phyloP scores from a whole-genome alignment of 345 rosid species.

The Euphorbia pulcherrima region DNA sequence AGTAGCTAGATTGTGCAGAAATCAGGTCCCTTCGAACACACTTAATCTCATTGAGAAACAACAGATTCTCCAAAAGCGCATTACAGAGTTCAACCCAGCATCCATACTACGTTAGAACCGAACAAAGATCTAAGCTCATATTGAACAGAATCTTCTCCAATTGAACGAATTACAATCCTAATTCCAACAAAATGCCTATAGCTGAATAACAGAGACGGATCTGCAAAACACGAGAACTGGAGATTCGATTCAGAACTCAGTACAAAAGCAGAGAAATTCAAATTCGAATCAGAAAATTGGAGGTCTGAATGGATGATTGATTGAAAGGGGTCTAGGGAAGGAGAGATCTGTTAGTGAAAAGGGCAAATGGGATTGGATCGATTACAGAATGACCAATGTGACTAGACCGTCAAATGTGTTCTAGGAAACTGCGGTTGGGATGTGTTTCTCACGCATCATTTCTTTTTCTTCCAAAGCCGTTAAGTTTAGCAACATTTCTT shows the following conservation, averaged over 20 bases:
- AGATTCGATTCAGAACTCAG: not conserved
- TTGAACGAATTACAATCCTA: not conserved
- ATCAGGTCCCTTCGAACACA: conserved; percentile 30
- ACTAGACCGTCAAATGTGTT: not conserved
- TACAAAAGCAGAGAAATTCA: not conserved
- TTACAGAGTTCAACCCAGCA: conserved; percentile 15
- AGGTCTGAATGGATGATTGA: not conserved
- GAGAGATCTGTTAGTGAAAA: too few relatives aligned
- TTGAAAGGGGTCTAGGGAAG: not conserved
- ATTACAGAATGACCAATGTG: not conserved
- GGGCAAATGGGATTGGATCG: not conserved
- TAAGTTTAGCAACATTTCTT: not conserved
- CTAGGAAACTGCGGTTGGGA: not conserved
- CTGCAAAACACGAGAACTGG: not conserved
- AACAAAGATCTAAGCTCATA: conserved; percentile 28
- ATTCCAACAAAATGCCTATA: not conserved
- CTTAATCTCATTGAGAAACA: conserved; percentile 18
- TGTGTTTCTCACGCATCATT: too few relatives aligned
- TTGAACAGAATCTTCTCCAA: not conserved
- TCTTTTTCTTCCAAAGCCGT: too few relatives aligned
- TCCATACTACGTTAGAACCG: conserved; percentile 22
- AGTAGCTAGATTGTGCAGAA: conserved; percentile 4
- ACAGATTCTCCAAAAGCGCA: conserved; percentile 25
- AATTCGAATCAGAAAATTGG: not conserved
- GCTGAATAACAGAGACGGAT: not conserved